phyloP scores from a whole-genome alignment of 1,139 yeast species.

The Blastobotrys persicus region DNA sequence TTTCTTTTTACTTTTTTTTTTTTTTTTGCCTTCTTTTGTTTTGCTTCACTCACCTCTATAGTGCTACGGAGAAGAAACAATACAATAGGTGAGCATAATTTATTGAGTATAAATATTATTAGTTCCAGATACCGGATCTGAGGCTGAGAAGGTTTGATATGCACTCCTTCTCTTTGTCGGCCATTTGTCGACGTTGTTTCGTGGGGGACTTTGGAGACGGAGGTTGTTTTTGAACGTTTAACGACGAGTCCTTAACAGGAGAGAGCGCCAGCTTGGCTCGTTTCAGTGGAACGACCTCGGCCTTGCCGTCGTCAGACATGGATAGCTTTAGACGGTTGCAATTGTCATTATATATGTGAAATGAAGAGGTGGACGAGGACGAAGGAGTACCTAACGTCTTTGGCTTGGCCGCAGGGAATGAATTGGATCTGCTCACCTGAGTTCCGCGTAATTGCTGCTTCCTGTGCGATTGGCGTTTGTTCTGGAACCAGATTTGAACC shows the following conservation, averaged over 20 bases:
- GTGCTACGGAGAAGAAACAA: background rate
- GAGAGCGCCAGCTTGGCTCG: slow-evolving; percentile 13
- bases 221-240: slow-evolving; percentile 16
- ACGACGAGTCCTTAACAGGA: slow-evolving; percentile 13
- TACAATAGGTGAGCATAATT: background rate
- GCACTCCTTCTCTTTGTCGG: slow-evolving; percentile 33
- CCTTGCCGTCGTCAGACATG: slow-evolving; percentile 40
- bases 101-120: slow-evolving; percentile 3
- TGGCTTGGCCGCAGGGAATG: slow-evolving; percentile 2
- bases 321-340: slow-evolving; percentile 28
- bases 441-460: slow-evolving; percentile 36
- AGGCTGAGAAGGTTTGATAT: slow-evolving; percentile 33
- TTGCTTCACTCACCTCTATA: no score
- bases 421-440: slow-evolving; percentile 9
- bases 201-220: slow-evolving; percentile 4
- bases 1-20: no score
- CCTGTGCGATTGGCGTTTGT: slow-evolving; percentile 81
- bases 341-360: slow-evolving; percentile 7
- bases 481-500: slow-evolving; percentile 97
- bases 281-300: slow-evolving; percentile 26
- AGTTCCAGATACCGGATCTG: slow-evolving; percentile 29
- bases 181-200: slow-evolving; percentile 9
- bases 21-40: no score
- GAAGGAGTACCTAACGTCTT: background rate
- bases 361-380: slow-evolving; percentile 1